phyloP scores from a whole-genome alignment of 2,329 filamentous ascomycete species.

The Phaeophleospora eucalypticola region DNA sequence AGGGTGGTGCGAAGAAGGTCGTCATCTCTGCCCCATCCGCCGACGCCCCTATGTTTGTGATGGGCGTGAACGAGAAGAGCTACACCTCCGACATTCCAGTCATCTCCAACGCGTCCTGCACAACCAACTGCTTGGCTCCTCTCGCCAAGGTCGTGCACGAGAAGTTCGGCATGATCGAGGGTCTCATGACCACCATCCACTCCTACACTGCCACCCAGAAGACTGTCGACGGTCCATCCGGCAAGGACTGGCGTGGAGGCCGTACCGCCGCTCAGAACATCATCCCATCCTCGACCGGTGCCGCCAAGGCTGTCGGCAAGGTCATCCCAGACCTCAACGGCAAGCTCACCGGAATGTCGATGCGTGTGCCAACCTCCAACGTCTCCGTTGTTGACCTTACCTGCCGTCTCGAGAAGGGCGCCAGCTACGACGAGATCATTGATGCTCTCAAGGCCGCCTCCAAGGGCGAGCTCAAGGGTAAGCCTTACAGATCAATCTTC shows the following conservation, averaged over 20 bases:
- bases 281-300: constrained; percentile 98
- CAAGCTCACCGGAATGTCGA: constrained; percentile 99
- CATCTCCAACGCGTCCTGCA: constrained; percentile 99
- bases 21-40: constrained; percentile 80
- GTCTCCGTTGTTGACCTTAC: constrained; percentile 99
- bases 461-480: constrained; percentile 80
- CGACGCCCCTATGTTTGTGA: constrained; percentile 99
- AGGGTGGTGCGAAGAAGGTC: constrained; percentile 95
- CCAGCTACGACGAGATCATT: constrained; percentile 91
- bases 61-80: constrained; percentile 94
- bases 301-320: constrained; percentile 99
- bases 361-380: constrained; percentile 98
- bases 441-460: constrained; percentile 77
- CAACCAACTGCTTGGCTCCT: constrained; percentile 99
- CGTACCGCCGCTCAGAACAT: constrained; percentile 99
- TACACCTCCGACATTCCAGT: constrained; percentile 90
- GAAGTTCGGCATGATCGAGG: constrained; percentile 96
- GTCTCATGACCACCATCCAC: constrained; percentile 99
- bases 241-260: constrained; percentile 99
- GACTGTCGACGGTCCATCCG: constrained; percentile 95
- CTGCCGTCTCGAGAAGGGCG: constrained; percentile 85
- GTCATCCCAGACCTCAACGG: constrained; percentile 96
- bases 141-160: constrained; percentile 99
- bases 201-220: constrained; percentile 99
- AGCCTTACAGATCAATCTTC: constrained; percentile 29